Base-by-base conservation (phyloP, 768 basidiomycete species). In the Mrakia frigida region DNA sequence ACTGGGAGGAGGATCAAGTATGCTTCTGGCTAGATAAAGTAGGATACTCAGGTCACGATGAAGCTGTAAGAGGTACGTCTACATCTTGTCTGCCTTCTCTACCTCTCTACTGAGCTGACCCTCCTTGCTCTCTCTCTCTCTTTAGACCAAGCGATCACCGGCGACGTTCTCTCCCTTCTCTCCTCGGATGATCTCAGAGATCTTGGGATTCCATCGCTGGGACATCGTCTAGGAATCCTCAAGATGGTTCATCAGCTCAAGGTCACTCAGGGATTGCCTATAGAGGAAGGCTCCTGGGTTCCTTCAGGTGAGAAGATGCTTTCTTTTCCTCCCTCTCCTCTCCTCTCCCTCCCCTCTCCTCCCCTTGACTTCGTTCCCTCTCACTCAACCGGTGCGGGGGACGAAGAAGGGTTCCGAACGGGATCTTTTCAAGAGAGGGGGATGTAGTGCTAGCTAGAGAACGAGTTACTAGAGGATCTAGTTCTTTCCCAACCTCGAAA, bases 171-270 rank as follows among this genome's bases (percentile, higher is more conserved):
- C 10, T 89, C 91, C 78, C 85, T 91, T 80, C 87, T 98, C 68
- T 91, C 94, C 82, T 87, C 89, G n/a, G 92, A 94, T 33, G 84
- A 88, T 1, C 88, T 99, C 79, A 92, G 92, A 83, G 90, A 91
- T 60, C 85, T 98, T 74, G 97, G 97, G 11, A 88, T 99, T 60
- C 82, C 88, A n/a, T 92, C 91, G 50, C 88, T 98, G 79, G 97
- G 97, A 31, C 95, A 98, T 84, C 87, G 97, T 74, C 85, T 99
- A 50, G 87, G 92, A 61, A 93, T 98, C 79, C 89, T 98, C 82
- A 95, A 94, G 83, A 90, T 91, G 68, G 89, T 98, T 75, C 98
- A 97, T 85, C 89, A 89, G 73, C 85, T 92, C 80, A 99, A 99
- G 86, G 84, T 94, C 71, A 89, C 89, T 1, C 88, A 95, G 81